Percentiles rank a stretch among this genome's conserved stretches.
Conservation (phyloP, 306 rosid genomes). For the Prunus salicina region DNA sequence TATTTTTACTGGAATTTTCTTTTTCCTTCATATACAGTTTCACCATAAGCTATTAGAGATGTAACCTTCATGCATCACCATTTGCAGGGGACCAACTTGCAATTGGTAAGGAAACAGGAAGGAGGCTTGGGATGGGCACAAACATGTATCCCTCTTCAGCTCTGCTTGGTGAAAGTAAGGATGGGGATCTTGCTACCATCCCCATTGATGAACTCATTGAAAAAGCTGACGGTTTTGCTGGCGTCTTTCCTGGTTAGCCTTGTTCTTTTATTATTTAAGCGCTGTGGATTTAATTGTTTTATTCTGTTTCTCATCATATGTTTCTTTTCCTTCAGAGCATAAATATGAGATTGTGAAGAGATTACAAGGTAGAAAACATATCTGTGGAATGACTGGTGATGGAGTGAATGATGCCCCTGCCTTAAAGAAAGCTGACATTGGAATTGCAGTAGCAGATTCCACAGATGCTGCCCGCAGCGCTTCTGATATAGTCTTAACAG, state of each 20-base stretch:
- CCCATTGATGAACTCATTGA: slow-evolving; percentile 74
- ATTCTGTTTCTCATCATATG: slow-evolving; percentile 5
- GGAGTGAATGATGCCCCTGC: slow-evolving; percentile 84
- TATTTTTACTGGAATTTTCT: background rate
- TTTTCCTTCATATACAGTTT: background rate
- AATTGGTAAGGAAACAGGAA: slow-evolving; percentile 75
- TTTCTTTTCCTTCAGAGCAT: slow-evolving; percentile 43
- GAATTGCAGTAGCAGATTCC: slow-evolving; percentile 75
- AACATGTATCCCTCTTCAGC: slow-evolving; percentile 84
- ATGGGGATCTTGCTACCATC: slow-evolving; percentile 34
- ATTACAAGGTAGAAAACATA: slow-evolving; percentile 65
- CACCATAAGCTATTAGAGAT: background rate
- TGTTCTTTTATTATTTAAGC: background rate
- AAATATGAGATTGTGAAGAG: slow-evolving; percentile 77
- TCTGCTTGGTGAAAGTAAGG: slow-evolving; percentile 52
- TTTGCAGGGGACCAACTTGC: slow-evolving; percentile 72
- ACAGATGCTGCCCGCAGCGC: slow-evolving; percentile 79
- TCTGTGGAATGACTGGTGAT: slow-evolving; percentile 86
- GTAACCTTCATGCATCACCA: background rate
- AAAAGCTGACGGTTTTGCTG: slow-evolving; percentile 80
- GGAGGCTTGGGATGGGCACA: slow-evolving; percentile 79
- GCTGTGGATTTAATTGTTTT: background rate
- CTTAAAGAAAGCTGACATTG: slow-evolving; percentile 74
- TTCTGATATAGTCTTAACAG: slow-evolving; percentile 75
- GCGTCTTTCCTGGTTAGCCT: slow-evolving; percentile 72